A percentile compares a stretch with the other conserved stretches of the same genome.
Conservation (phyloP, 768 basidiomycete genomes). For the Sistotremastrum suecicum region DNA sequence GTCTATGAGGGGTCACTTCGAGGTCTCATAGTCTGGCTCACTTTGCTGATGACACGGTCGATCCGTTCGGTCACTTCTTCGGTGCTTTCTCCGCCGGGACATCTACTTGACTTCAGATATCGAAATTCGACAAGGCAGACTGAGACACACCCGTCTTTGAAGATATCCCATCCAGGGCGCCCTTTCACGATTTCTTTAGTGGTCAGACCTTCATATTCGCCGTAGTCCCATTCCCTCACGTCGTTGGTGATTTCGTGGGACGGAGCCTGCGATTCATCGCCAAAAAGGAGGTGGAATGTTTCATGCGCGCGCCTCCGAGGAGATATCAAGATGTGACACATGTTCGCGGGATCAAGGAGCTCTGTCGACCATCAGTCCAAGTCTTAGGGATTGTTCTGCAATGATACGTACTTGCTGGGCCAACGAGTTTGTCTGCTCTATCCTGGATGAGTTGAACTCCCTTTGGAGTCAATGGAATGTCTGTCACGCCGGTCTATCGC, state of each 20-base stretch:
- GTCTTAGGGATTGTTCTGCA: background rate
- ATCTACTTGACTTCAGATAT: slow-evolving; percentile 29
- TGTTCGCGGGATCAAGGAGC: slow-evolving; percentile 64
- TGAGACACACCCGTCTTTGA: slow-evolving; percentile 57
- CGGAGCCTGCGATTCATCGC: slow-evolving; percentile 29
- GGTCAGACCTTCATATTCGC: slow-evolving; percentile 75
- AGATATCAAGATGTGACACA: slow-evolving; percentile 67
- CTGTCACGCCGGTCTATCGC: slow-evolving; percentile 65
- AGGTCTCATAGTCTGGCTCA: slow-evolving; percentile 17
- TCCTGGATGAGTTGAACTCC: slow-evolving; percentile 61
- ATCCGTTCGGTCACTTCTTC: slow-evolving; percentile 69
- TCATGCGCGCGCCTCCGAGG: slow-evolving; percentile 76
- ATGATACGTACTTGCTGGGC: slow-evolving; percentile 52
- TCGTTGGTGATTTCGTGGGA: slow-evolving; percentile 48
- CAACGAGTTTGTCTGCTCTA: slow-evolving; percentile 54
- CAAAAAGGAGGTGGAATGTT: slow-evolving; percentile 77
- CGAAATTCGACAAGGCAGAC: background rate
- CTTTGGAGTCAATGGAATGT: slow-evolving; percentile 72
- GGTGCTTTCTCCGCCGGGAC: slow-evolving; percentile 77
- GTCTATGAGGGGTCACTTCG: background rate
- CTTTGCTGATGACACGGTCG: slow-evolving; percentile 61
- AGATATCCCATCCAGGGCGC: slow-evolving; percentile 61
- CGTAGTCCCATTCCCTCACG: slow-evolving; percentile 71
- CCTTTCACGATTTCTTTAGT: slow-evolving; percentile 62
- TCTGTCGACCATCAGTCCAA: slow-evolving; percentile 23